A percentile compares a stretch with the other conserved stretches of the same genome.
These are phyloP conservation scores for Claviceps sp. DNA, from an alignment of 2,329 filamentous ascomycete genomes.

Conservation along the genomic window DNA sequence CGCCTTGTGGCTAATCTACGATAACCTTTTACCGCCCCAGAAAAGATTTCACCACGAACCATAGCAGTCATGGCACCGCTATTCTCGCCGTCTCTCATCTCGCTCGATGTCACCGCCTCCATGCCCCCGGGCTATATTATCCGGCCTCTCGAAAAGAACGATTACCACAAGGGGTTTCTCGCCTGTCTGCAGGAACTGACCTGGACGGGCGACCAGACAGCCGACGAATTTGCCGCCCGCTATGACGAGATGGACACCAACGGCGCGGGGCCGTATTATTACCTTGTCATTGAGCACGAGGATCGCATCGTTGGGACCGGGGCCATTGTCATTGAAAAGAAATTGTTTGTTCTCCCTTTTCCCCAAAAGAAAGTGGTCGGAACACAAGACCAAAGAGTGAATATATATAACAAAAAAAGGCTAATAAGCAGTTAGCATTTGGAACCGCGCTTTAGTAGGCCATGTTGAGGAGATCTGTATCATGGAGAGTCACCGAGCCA, in stretches of 20 bases:
- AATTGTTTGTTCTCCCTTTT: conserved; percentile 41
- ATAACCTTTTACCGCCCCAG: too few relatives aligned
- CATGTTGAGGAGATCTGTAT: conserved; percentile 82
- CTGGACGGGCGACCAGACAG: conserved; percentile 58
- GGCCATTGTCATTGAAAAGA: conserved; percentile 64
- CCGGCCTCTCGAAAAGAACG: conserved; percentile 53
- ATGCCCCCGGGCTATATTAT: conserved; percentile 59
- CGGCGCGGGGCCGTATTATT: conserved; percentile 45
- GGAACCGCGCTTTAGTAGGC: conserved; percentile 54
- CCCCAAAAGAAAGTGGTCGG: neutral
- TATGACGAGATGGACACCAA: conserved; percentile 43
- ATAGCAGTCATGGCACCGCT: conserved; percentile 24
- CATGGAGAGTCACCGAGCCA: conserved; percentile 64
- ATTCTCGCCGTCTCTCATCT: conserved; percentile 55
- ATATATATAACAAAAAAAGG: neutral
- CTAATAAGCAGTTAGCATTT: conserved; percentile 33
- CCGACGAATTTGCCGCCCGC: conserved; percentile 51
- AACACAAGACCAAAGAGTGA: neutral
- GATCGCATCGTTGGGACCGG: conserved; percentile 59
- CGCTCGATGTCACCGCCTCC: conserved; percentile 41
- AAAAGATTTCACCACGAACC: neutral
- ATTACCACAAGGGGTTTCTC: conserved; percentile 60
- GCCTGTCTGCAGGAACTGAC: conserved; percentile 66
- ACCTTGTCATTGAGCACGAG: conserved; percentile 55
- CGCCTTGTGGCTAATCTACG: too few relatives aligned